Conservation (phyloP, 805 yeast genomes). For the Metschnikowia arizonensis region DNA sequence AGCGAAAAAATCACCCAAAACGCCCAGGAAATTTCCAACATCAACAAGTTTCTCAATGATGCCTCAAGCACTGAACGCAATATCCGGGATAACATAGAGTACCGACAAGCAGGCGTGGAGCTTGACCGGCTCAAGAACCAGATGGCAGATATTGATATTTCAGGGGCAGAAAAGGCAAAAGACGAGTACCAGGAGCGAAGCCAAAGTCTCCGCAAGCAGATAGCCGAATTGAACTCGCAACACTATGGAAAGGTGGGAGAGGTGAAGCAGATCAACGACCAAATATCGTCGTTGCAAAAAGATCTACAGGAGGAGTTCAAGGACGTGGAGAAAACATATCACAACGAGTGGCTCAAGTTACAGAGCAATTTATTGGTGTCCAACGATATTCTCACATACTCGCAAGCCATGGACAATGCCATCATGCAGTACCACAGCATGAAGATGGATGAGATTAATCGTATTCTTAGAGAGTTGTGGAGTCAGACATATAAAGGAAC, state of each 20-base stretch:
- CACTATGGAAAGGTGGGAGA: constrained; percentile 84
- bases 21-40: constrained; percentile 25
- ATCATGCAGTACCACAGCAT: constrained; percentile 88
- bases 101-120: constrained; percentile 43
- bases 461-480: constrained; percentile 89
- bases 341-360: constrained; percentile 66
- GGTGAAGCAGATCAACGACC: constrained; percentile 74
- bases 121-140: constrained; percentile 33
- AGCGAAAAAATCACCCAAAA: constrained; percentile 9
- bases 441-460: constrained; percentile 90
- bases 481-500: constrained; percentile 90
- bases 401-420: constrained; percentile 84
- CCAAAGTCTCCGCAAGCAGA: constrained; percentile 43
- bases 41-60: constrained; percentile 47
- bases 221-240: constrained; percentile 52
- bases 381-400: constrained; percentile 76
- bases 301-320: constrained; percentile 72
- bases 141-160: constrained; percentile 45
- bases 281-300: constrained; percentile 47
- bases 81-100: constrained; percentile 60
- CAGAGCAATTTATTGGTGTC: constrained; percentile 73
- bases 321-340: constrained; percentile 59
- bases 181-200: constrained; percentile 60
- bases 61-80: constrained; percentile 59
- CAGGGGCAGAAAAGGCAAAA: constrained; percentile 57